Conservation (phyloP, 2,329 filamentous ascomycete genomes). For the Penicillium sp. region DNA sequence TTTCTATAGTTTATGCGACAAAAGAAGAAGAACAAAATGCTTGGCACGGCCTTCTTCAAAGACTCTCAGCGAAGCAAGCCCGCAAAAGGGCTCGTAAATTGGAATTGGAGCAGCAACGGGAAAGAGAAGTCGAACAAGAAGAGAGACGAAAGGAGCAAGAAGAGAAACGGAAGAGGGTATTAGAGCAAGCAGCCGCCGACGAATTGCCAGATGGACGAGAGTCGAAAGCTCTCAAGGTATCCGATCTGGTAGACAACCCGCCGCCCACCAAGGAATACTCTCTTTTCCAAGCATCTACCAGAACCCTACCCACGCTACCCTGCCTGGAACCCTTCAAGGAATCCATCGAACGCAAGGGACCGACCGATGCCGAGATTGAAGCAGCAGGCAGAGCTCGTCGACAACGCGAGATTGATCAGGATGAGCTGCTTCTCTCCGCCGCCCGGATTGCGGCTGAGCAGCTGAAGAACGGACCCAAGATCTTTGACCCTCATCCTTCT, state of each 20-base stretch:
- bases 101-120: not conserved
- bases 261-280: slow-evolving; percentile 17
- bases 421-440: slow-evolving; percentile 42
- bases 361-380: slow-evolving; percentile 17
- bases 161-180: slow-evolving; percentile 29
- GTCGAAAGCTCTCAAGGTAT: slow-evolving; percentile 27
- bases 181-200: slow-evolving; percentile 23
- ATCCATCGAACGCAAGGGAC: slow-evolving; percentile 26
- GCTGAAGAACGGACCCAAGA: slow-evolving; percentile 36
- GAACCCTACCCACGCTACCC: slow-evolving; percentile 37
- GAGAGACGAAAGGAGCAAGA: not conserved
- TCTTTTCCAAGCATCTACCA: slow-evolving; percentile 31
- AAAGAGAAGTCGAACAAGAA: not conserved
- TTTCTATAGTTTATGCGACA: not conserved
- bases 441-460: slow-evolving; percentile 43
- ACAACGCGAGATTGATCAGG: slow-evolving; percentile 37
- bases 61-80: slow-evolving; percentile 23
- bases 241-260: slow-evolving; percentile 14
- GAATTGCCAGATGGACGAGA: slow-evolving; percentile 18
- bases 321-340: slow-evolving; percentile 22
- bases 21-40: slow-evolving; percentile 6
- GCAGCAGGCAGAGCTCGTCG: slow-evolving; percentile 16
- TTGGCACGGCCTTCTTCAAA: slow-evolving; percentile 7
- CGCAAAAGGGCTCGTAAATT: not conserved
- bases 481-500: slow-evolving; percentile 17